A percentile compares a stretch with the other conserved stretches of the same genome.
phyloP scores from a whole-genome alignment of 805 yeast genomes.

The Hanseniaspora osmophila region DNA sequence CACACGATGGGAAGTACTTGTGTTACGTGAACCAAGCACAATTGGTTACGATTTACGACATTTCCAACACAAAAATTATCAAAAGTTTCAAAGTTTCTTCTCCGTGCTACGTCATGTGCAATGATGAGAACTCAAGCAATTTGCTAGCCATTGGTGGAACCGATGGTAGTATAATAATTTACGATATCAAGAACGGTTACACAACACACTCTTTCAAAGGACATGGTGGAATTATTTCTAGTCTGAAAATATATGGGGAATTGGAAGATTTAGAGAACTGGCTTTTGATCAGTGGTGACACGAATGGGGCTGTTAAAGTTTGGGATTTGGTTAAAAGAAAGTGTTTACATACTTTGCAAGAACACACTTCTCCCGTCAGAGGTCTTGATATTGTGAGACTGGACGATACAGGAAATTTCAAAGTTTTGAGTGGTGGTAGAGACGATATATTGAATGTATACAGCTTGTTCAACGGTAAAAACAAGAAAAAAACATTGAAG shows the following conservation, averaged over 20 bases:
- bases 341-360: slow-evolving; percentile 46
- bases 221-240: slow-evolving; percentile 79
- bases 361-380: slow-evolving; percentile 76
- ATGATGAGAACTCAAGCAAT: slow-evolving; percentile 62
- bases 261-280: slow-evolving; percentile 47
- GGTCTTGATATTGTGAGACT: slow-evolving; percentile 49
- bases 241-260: slow-evolving; percentile 62
- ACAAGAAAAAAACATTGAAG: slow-evolving; percentile 27
- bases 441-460: slow-evolving; percentile 48
- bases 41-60: slow-evolving; percentile 50
- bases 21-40: slow-evolving; percentile 76
- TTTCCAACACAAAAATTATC: slow-evolving; percentile 24
- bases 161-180: slow-evolving; percentile 81
- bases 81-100: slow-evolving; percentile 52
- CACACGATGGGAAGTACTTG: slow-evolving; percentile 60
- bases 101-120: slow-evolving; percentile 66
- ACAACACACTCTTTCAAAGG: slow-evolving; percentile 86
- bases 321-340: slow-evolving; percentile 64
- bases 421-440: slow-evolving; percentile 73
- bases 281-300: slow-evolving; percentile 66
- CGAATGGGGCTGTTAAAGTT: slow-evolving; percentile 38
- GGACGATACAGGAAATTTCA: slow-evolving; percentile 6
- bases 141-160: slow-evolving; percentile 88
- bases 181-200: slow-evolving; percentile 81
- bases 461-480: slow-evolving; percentile 36